Conservation (phyloP, 192 early-diverging fungal genomes). For the Phlyctochytrium planicorne region DNA sequence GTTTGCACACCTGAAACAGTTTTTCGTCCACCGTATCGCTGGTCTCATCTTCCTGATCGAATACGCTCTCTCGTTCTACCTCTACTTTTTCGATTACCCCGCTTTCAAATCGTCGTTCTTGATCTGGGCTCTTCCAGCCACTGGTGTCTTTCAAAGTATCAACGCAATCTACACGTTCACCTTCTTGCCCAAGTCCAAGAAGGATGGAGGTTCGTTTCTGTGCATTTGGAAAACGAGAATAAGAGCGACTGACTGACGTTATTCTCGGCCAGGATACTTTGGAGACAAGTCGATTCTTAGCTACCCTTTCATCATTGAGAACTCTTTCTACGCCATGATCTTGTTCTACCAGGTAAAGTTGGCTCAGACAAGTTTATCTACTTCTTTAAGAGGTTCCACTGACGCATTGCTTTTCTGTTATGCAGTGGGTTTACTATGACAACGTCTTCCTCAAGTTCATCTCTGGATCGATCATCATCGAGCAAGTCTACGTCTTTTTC, state of each 20-base stretch:
- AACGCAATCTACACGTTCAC: conserved; percentile 33
- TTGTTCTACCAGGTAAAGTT: conserved; percentile 22
- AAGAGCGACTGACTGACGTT: not conserved
- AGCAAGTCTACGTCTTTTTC: conserved; percentile 30
- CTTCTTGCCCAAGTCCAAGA: conserved; percentile 29
- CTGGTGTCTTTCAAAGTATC: conserved; percentile 26
- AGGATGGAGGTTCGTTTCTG: conserved; percentile 4
- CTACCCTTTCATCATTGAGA: conserved; percentile 33
- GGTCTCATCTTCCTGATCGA: conserved; percentile 26
- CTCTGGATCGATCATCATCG: conserved; percentile 16
- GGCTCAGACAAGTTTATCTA: too few relatives aligned
- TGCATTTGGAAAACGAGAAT: not conserved
- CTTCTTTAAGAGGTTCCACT: too few relatives aligned
- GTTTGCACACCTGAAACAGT: too few relatives aligned
- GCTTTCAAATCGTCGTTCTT: conserved; percentile 15
- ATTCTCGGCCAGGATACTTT: conserved; percentile 21
- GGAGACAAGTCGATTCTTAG: conserved; percentile 26
- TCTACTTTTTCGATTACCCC: conserved; percentile 32
- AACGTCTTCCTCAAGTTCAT: conserved; percentile 25
- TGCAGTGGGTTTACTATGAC: conserved; percentile 27
- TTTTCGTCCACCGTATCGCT: conserved; percentile 24
- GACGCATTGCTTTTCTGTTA: not conserved
- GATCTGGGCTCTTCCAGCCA: conserved; percentile 24
- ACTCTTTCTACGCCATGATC: conserved; percentile 36
- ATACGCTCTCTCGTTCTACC: conserved; percentile 24